Evolutionary conservation across 2,329 filamentous ascomycete species (phyloP), one percentile per base, ranked within the genome.

Genomic region (Ophiocordyceps camponoti-floridani): DNA sequence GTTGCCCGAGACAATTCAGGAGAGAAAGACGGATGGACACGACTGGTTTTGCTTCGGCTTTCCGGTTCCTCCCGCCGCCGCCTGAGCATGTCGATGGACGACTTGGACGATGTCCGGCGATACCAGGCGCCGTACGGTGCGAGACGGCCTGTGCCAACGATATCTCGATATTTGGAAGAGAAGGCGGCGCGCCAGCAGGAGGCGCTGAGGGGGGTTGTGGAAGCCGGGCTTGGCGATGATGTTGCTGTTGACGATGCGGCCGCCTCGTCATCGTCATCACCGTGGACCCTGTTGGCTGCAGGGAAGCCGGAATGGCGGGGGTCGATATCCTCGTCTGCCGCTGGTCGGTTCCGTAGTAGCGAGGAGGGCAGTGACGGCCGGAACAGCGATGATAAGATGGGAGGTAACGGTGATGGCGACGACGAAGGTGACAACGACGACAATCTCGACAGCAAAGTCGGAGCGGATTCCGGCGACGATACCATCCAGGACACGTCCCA

Each of bases 131-230:
- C 65, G 2, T 68, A 69, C 50, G 65, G 59, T 43, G 61, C 60
- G 33, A 58, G 56, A 11, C 59, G 65, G 48, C 66, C 65, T 4
- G 62, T 69, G 28, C 70, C 70, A 8, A 73, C 69, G 27, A 59
- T 73, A 41, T 64, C 67, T 40, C 64, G 61, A 42, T 73, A 72
- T 47, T 58, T 63, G 23, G 62, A 72, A 47, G 67, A 69, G 43
- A 61, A 62, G 40, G 64, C 56, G 30, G 63, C 67, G 41, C 58
- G 70, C n/a, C 62, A 63, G 44, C 56, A 62, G 43, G 57, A 66
- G 42, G 54, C 62, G 8, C 49, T 64, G 31, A 53, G 60, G n/a
- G 52, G 50, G 14, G 28, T 46, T 23, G 43, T 49, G 14, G 45
- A 48, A 23, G 52, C 49, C 18, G 30, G 47, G 19, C 43, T 50